A percentile compares a stretch with the other conserved stretches of the same genome.
phyloP scores from a whole-genome alignment of 1,284 basidiomycete species.

The Rhodotorula sp. region DNA sequence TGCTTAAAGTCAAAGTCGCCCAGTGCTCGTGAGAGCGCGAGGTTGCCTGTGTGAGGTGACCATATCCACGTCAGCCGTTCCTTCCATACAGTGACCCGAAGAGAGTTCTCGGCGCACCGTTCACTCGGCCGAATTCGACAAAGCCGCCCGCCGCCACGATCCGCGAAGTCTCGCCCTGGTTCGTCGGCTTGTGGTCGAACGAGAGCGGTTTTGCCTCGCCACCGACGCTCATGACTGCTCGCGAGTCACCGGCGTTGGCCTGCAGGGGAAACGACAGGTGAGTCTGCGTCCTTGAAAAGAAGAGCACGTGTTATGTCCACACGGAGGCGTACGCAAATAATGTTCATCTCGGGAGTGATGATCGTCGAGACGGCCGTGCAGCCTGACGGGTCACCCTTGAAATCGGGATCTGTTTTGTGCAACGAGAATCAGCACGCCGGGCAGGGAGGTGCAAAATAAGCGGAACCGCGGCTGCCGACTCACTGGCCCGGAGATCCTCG shows the following conservation, averaged over 20 bases:
- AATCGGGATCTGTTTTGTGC: conserved; percentile 66
- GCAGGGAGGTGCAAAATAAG: not conserved
- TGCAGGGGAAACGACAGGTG: conserved; percentile 46
- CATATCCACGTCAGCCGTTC: accelerated
- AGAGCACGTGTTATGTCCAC: not conserved
- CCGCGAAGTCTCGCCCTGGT: conserved; percentile 76
- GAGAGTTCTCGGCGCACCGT: conserved; percentile 61
- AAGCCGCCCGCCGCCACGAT: conserved; percentile 94
- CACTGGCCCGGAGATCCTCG: conserved; percentile 84
- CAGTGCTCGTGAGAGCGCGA: conserved; percentile 89
- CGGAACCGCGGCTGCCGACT: conserved; percentile 42
- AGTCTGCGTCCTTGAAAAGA: not conserved
- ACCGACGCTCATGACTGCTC: conserved; percentile 81
- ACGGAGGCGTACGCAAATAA: conserved; percentile 66
- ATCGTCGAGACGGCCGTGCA: conserved; percentile 93
- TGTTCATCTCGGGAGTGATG: conserved; percentile 70
- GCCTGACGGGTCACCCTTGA: conserved; percentile 87
- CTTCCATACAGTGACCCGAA: too few species aligned
- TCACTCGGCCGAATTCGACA: conserved; percentile 95
- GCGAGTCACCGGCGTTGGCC: conserved; percentile 98
- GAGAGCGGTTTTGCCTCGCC: conserved; percentile 86
- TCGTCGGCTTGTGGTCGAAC: conserved; percentile 93
- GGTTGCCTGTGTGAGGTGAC: conserved; percentile 66
- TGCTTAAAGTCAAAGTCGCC: conserved; percentile 99
- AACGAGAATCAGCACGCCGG: too few species aligned